Evolutionary conservation across 2,329 filamentous ascomycete genomes (phyloP), one percentile per base, ranked within the genome.

Genomic region (Ceratocystis albifundus): DNA sequence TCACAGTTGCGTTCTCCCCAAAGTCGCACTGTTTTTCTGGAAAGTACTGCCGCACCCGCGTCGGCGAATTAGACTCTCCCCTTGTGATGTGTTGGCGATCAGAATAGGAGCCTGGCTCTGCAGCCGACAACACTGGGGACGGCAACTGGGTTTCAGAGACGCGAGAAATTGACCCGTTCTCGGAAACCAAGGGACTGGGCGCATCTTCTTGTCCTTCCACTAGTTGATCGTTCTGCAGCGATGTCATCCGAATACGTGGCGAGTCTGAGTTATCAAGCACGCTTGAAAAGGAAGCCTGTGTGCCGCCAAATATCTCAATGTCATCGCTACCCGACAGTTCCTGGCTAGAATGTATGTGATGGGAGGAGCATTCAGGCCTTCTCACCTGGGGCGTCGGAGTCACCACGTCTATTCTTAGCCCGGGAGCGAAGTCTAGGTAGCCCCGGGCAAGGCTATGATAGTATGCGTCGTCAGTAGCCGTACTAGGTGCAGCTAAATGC

Each of bases 21-120:
- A 8, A 5, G 17, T 28, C 1, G 8, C 25, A 15, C 12, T 28
- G 63, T 8, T 25, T 57, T 25, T 65, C 48, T 25, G 8, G 8
- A 10, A 41, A 32, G 55, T 59, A 61, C 32, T 61, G 53, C 10
- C 84, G 70, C 0, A 82, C 73, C 48, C 79, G 76, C 1, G 79
- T 80, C 0, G 83, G 82, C 0, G 83, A 81, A 20, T 74, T 76
- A 28, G 76, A 75, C 15, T 71, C 71, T 1, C 71, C 61, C 0
- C 76, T 68, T 0, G 70, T 68, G 12, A 69, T 69, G 7, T 69
- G 68, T 10, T 74, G 65, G 22, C 75, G 28, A 4, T 69, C 69
- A 3, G 71, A 79, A 69, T 83, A 79, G 0, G 83, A 86, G 70
- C 86, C 83, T 8, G 76, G 77, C 22, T 86, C 76, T 32, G 80